Base-by-base conservation (phyloP, 164 flowering plant species). In the Tetracentron sinense region DNA sequence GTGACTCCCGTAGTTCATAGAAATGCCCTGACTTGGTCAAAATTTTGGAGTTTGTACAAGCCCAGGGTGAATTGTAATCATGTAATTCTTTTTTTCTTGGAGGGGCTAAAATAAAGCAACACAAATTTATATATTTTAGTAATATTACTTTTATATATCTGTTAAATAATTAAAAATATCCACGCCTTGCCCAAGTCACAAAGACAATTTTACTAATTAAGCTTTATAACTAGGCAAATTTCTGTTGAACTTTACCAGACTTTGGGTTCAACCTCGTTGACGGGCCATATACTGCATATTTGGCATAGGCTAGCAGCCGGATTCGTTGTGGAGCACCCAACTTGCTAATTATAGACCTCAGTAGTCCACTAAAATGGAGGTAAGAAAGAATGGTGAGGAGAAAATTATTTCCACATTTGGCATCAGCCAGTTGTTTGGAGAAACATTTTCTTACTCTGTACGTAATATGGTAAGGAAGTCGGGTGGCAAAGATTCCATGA, bases 401-500 rank as follows among this genome's bases (percentile, higher is more conserved):
- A 14, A 26, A 66, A 27, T 19, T 31, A 47, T 42, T 54, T 33
- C 27, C 21, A 27, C 30, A 42, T 27, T 26, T 42, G 15, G 20
- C 27, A 58, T 30, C 3, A 46, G 58, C 16, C 56, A 31, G 60
- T 26, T 46, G 12, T 22, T 42, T 26, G 6, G 31, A 27, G 48
- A 7, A 33, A 47, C 38, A 15, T 6, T 46, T 69, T 59, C 76
- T 63, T 80, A 93, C 98, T 93, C 98, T 55, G 85, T 79, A 26
- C 95, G 83, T 70, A 90, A 61, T 65, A 89, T 72, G 11, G 82
- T 72, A 61, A 85, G 75, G 60, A 93, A 87, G 70, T 93, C 92
- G 56, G 92, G 78, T 8, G 98, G 90, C 68, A 91, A 75, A 67
- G 95, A 86, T 71, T 89, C 98, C 92, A 91, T 89, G 66, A 94